Conservation (phyloP, 306 rosid genomes). For the Gleditsia sinensis region DNA sequence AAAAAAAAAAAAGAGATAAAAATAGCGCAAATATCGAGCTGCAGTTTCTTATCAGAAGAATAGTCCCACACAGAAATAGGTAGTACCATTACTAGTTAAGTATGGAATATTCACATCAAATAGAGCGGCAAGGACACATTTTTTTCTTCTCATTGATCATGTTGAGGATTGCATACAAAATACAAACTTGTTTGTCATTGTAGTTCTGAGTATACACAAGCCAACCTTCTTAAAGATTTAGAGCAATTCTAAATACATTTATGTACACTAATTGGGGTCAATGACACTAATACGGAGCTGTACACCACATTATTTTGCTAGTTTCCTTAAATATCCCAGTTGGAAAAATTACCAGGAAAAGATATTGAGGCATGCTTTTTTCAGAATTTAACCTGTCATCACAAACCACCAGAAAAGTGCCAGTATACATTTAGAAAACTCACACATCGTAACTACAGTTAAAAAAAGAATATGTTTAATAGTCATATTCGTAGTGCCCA, state of each 20-base stretch:
- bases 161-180: constrained; percentile 36
- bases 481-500: neutral
- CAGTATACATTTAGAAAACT: constrained; percentile 28
- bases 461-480: neutral
- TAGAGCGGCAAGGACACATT: neutral
- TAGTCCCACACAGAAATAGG: too few species aligned
- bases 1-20: too few species aligned
- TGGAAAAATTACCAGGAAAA: constrained; percentile 44
- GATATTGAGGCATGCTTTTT: constrained; percentile 37
- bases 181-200: constrained; percentile 7
- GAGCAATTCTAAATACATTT: constrained; percentile 29
- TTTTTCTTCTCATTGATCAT: constrained; percentile 36
- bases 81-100: too few species aligned
- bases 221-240: constrained; percentile 17
- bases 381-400: constrained; percentile 39
- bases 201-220: constrained; percentile 4
- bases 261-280: constrained; percentile 40
- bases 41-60: neutral
- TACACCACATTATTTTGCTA: constrained; percentile 40
- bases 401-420: constrained; percentile 29
- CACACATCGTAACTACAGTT: constrained; percentile 6
- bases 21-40: too few species aligned
- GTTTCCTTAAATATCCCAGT: constrained; percentile 34
- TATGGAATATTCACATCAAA: neutral
- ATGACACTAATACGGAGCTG: constrained; percentile 44